Evolutionary conservation across 176 grass and related monocot species (phyloP), one percentile per base, ranked within the genome.

Genomic region (Areca catechu): DNA sequence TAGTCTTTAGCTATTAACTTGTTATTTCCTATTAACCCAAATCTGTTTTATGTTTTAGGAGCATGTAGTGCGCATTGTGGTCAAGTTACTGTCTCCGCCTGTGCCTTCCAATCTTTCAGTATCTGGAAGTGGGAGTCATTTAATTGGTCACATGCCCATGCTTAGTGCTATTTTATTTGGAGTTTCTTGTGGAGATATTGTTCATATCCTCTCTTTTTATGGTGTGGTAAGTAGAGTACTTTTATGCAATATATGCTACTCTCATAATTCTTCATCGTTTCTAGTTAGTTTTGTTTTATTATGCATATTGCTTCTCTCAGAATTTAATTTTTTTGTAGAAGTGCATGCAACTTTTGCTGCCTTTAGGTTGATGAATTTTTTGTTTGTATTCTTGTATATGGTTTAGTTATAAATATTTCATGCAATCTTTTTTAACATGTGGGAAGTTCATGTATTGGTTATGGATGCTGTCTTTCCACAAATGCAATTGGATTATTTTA

Each of bases 141-240:
- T 82, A 61, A 77, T 92, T 71, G 72, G 67, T 52, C 93, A 98
- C 56, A 92, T 85, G 76, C 71, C 88, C 66, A 85, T 76, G 15
- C 56, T 98, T 16, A 92, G 81, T 63, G 87, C 79, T 66, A 65
- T 92, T 69, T 78, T 98, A 66, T 83, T 84, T 27, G 68, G 87
- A 58, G 62, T 98, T 51, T 98, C 74, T 80, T 56, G 73, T 76
- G 81, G 69, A 4, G 93, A 98, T 75, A 75, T 55, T 58, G 72
- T 85, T 67, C 93, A 98, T 72, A 92, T 98, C 51, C 81, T 98
- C 77, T 92, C 93, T 56, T 71, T 98, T 68, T 92, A 85, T 70
- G 93, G 93, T 56, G 80, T 92, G 93, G 93, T 92, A 79, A 81
- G 77, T 19, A 57, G 37, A 18, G 56, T 14, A 20, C 16, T 51